Evolutionary conservation across 139 green algal genomes (phyloP).

Genomic region (Haematococcus sp.): DNA sequence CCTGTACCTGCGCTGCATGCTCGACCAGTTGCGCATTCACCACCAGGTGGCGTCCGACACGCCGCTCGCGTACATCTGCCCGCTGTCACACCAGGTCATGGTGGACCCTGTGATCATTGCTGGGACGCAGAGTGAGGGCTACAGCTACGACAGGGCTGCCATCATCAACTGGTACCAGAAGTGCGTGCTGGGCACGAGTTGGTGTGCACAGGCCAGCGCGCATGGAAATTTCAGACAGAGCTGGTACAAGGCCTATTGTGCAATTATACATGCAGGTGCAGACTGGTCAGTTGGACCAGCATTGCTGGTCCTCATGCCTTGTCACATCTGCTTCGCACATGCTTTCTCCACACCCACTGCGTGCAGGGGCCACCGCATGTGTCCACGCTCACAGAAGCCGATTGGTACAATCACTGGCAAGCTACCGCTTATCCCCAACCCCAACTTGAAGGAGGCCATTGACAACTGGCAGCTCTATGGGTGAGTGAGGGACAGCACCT

Average conservation of each 20-base stretch:
- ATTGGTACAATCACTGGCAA: background rate
- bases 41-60: background rate
- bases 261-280: too few species aligned
- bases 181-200: background rate
- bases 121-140: background rate
- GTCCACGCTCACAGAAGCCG: slow-evolving; percentile 1
- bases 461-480: background rate
- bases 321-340: background rate
- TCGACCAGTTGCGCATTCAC: background rate
- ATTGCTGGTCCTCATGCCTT: background rate
- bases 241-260: too few species aligned
- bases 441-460: slow-evolving; percentile 13
- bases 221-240: too few species aligned
- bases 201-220: background rate
- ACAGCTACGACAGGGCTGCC: slow-evolving; percentile 3
- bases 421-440: background rate
- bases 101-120: slow-evolving; percentile 2
- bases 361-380: slow-evolving; percentile 9
- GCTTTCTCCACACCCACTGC: too few species aligned
- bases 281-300: too few species aligned
- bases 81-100: slow-evolving; percentile 6
- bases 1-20: slow-evolving; percentile 7
- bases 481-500: background rate
- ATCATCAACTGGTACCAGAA: slow-evolving; percentile 2
- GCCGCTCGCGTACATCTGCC: slow-evolving; percentile 5